Evolutionary conservation across 2,329 filamentous ascomycete species (phyloP).

Genomic region (Magnaporthiopsis rhizophila): DNA sequence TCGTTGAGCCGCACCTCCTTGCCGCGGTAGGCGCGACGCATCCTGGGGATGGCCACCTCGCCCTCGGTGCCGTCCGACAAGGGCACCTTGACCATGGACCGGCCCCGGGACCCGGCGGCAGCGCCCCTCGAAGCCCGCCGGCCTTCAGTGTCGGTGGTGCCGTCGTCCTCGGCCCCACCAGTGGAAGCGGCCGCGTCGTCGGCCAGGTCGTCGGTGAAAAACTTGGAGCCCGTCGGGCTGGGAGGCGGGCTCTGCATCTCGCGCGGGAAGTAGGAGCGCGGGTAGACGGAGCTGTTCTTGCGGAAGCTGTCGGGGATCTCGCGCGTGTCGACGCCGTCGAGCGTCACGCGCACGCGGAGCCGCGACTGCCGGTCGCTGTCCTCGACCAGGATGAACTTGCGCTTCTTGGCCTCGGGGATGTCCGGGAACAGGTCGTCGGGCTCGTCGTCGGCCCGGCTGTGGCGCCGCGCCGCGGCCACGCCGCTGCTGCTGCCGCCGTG

Average conservation of each 20-base stretch:
- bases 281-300: constrained; percentile 81
- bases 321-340: constrained; percentile 89
- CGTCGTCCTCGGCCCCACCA: constrained; percentile 46
- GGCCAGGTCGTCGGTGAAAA: constrained; percentile 59
- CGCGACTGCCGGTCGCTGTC: constrained; percentile 74
- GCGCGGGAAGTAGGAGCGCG: constrained; percentile 82
- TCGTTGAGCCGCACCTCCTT: constrained; percentile 92
- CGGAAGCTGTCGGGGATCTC: constrained; percentile 96
- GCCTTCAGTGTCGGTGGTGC: constrained; percentile 41
- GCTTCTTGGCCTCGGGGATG: constrained; percentile 80
- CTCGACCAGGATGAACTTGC: constrained; percentile 95
- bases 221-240: constrained; percentile 64
- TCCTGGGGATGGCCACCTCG: constrained; percentile 67
- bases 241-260: constrained; percentile 86
- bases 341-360: constrained; percentile 80
- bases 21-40: constrained; percentile 59
- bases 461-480: constrained; percentile 26
- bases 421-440: constrained; percentile 74
- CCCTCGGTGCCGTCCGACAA: constrained; percentile 59
- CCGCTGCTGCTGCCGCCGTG: constrained; percentile 21
- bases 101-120: constrained; percentile 21
- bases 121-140: constrained; percentile 29
- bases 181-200: constrained; percentile 29
- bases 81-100: constrained; percentile 51
- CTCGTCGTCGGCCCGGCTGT: constrained; percentile 42